Evolutionary conservation across 768 basidiomycete genomes (phyloP).

Genomic region (Tricholomella constricta): DNA sequence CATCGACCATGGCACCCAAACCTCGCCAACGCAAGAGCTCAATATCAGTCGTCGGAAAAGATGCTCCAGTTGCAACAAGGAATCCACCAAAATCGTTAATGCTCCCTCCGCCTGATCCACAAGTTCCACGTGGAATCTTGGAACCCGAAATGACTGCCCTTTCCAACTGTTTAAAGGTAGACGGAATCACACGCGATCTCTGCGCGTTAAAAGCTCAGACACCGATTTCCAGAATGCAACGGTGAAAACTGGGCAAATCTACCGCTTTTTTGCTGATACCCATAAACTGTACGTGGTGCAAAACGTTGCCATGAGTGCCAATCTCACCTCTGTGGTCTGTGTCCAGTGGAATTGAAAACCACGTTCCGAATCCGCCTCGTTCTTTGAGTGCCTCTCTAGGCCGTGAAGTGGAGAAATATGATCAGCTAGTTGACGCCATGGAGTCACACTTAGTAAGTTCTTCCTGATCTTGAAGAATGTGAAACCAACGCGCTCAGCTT

Average conservation of each 20-base stretch:
- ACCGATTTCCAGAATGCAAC: conserved; percentile 51
- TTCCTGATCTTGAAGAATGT: neutral
- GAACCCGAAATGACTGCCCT: conserved; percentile 69
- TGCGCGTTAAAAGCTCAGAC: conserved; percentile 4
- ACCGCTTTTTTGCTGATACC: conserved; percentile 67
- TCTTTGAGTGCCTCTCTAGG: conserved; percentile 66
- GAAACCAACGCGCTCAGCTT: conserved; percentile 42
- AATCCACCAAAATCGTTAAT: conserved; percentile 41
- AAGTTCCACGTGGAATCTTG: conserved; percentile 44
- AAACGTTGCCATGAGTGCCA: neutral
- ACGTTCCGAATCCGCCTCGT: conserved; percentile 64
- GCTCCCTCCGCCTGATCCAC: conserved; percentile 56
- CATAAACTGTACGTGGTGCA: conserved; percentile 55
- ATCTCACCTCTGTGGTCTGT: conserved; percentile 1
- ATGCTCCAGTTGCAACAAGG: conserved; percentile 19
- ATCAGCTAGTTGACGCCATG: conserved; percentile 77
- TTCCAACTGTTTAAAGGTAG: conserved; percentile 57
- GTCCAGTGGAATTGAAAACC: conserved; percentile 56
- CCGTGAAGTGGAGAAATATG: conserved; percentile 75
- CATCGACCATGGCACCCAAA: conserved; percentile 45
- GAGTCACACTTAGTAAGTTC: conserved; percentile 66
- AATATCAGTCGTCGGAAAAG: conserved; percentile 18
- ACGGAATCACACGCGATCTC: conserved; percentile 5
- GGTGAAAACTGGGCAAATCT: conserved; percentile 71
- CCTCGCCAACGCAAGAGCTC: conserved; percentile 36